Base-by-base conservation (phyloP, 306 rosid genomes). In the Medicago arabica region DNA sequence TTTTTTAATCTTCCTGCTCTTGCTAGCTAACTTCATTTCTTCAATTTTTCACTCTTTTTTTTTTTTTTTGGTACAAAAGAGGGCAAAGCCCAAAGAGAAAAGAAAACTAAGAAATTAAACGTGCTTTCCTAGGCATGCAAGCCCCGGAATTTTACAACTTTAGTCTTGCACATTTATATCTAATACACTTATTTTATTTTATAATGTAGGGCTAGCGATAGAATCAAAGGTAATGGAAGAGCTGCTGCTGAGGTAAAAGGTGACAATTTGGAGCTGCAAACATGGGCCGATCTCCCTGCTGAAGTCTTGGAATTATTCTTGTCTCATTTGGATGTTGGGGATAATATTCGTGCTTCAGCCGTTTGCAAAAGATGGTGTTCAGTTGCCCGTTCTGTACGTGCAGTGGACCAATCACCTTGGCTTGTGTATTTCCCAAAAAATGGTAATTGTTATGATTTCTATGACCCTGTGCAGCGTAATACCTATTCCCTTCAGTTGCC, bases 291-390 rank as follows among this genome's bases (percentile, higher is more conserved):
- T 77, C 89, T 91, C 47, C 97, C 94, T 14, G 74, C 79, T 0
- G 91, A 91, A 80, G 88, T 91, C 47, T 78, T 91, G 57, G 92
- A 89, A 80, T 28, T 80, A 83, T 82, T 86, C 55, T 62, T 85
- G 41, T 89, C 89, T 21, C 84, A 51, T 13, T 69, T 91, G 62
- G 41, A 68, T 8, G 76, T 91, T 9, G 80, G 53, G 1, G 91
- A 91, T 63, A 91, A 89, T 80, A 70, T 89, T 8, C 86, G 84
- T n/a, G 89, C 88, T 58, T 91, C 97, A 72, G 69, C 43, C 53
- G 97, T 86, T 61, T 91, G 94, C 89, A 91, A 87, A 76, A 86
- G 81, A 77, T 91, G 97, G 92, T 80, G 85, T 41, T 91, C 84
- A 23, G 86, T 83, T 74, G 92, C 97, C 23, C 50, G 38, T 50